Percentiles rank a stretch among this genome's conserved stretches.
phyloP scores from a whole-genome alignment of 164 flowering plant species.

The Brasenia schreberi region DNA sequence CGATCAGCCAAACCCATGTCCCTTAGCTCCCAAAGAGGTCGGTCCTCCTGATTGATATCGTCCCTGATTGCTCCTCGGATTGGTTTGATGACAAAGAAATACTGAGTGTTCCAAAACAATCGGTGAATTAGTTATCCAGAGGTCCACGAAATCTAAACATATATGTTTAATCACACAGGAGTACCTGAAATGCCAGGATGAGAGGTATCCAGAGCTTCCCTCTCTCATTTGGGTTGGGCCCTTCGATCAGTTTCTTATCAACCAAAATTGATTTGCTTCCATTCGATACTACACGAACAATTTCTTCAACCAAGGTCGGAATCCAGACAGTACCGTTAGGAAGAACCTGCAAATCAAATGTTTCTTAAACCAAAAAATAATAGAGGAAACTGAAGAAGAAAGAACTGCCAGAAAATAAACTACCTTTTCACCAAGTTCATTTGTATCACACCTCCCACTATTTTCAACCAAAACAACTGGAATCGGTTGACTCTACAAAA shows the following conservation, averaged over 20 bases:
- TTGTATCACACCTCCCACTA: slow-evolving; percentile 87
- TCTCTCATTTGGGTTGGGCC: slow-evolving; percentile 69
- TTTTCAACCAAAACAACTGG: slow-evolving; percentile 93
- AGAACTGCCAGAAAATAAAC: slow-evolving; percentile 2
- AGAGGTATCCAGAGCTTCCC: slow-evolving; percentile 66
- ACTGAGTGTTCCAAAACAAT: slow-evolving; percentile 23
- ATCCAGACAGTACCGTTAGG: slow-evolving; percentile 88
- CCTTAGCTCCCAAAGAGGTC: slow-evolving; percentile 48
- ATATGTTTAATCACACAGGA: background rate
- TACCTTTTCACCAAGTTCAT: slow-evolving; percentile 77
- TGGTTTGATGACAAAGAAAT: slow-evolving; percentile 41
- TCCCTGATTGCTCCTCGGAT: slow-evolving; percentile 41
- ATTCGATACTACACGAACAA: slow-evolving; percentile 52
- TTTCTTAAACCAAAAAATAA: background rate
- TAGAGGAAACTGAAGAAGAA: background rate
- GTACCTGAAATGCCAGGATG: slow-evolving; percentile 61
- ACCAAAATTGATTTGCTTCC: slow-evolving; percentile 61
- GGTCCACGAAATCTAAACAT: background rate
- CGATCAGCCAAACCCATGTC: slow-evolving; percentile 32
- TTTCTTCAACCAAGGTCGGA: slow-evolving; percentile 49
- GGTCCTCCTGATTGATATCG: slow-evolving; percentile 37
- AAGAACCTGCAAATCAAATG: slow-evolving; percentile 37
- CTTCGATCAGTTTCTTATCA: slow-evolving; percentile 78
- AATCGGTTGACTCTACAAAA: slow-evolving; percentile 29
- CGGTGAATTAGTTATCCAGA: background rate